Base-by-base conservation (phyloP, 306 rosid genomes). In the Quercus gilva region DNA sequence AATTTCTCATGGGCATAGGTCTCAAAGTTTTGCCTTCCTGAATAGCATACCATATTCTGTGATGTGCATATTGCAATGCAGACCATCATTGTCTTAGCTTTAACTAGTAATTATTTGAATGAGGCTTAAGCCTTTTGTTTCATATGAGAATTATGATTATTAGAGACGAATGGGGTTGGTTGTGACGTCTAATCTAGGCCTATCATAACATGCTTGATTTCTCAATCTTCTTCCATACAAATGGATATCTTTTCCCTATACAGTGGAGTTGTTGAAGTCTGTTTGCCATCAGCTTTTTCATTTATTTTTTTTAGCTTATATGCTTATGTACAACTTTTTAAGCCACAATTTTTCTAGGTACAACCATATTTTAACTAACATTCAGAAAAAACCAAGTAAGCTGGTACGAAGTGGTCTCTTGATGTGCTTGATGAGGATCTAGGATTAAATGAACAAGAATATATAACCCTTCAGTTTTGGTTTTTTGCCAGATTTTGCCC, bases 61-160 rank as follows among this genome's bases (percentile, higher is more conserved):
- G 31, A 74, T n/a, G 19, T 58, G 79, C 79, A 76, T 31, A 41
- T 57, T 74, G 68, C 74, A 80, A 78, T 19, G 71, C 57, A 28
- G 8, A 73, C 75, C 58, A 43, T 26, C 43, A 55, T 67, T 23
- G 75, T 37, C 45, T 29, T 23, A 21, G 52, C 65, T 74, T 43
- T 77, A 55, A 67, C 25, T 77, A 76, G 68, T 23, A 77, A 6
- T 21, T 5, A 55, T 23, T 59, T 59, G 15, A 11, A 11, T 28
- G 10, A 23, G 23, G 4, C 29, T 59, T 59, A 20, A 59, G 23
- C 65, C 31, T 23, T 10, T 10, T 59, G 23, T 59, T 59, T 12
- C 31, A 59, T 23, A 23, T 23, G 29, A 9, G 65, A 20, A 20
- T 8, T 20, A 59, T 20, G 65, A 59, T 59, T 59, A 15, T 63